Base-by-base conservation (phyloP, 148 eudicot species). In the Silene latifolia region DNA sequence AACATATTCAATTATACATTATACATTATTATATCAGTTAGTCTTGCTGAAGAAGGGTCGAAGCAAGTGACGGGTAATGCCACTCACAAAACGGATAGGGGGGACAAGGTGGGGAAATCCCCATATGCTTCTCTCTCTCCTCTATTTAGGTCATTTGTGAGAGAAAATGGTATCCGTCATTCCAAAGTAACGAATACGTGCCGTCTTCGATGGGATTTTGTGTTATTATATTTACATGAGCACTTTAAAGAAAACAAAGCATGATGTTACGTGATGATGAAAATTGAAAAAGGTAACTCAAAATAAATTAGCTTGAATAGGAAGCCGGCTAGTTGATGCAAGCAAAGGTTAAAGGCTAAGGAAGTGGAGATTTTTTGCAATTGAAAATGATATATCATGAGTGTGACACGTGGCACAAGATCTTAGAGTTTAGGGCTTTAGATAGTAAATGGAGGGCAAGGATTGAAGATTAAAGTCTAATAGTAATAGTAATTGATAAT, bases 321-420 rank as follows among this genome's bases (percentile, higher is more conserved):
- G 73, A 76, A 76, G 78, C 4, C 68, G 78, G 17, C 69, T 73
- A 32, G 17, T 59, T 44, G 64, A 54, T 42, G 29, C 10, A 27
- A 20, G 58, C 25, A 64, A 64, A 54, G 77, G 51, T 65, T 65
- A 65, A 51, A 68, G 48, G 61, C 23, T 29, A 56, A 47, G 69
- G 14, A 39, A 39, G 12, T 20, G 42, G 8, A 14, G 46, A 39
- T 39, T 39, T 6, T 39, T 39, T 39, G 9, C 44, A 5, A 39
- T 67, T 56, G 32, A 62, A 56, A 72, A 51, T 61, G 20, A 69
- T 39, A 39, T 39, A 7, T 39, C 47, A 21, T 27, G 19, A 18
- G 29, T 60, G 63, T 46, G 64, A 27, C 44, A 70, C 71, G 71
- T 75, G 79, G 65, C 74, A 18, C 27, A 61, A 80, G 79, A 80